Evolutionary conservation across 192 early-diverging fungal genomes (phyloP), one percentile per base, ranked within the genome.

Genomic region (Entomortierella beljakovae): DNA sequence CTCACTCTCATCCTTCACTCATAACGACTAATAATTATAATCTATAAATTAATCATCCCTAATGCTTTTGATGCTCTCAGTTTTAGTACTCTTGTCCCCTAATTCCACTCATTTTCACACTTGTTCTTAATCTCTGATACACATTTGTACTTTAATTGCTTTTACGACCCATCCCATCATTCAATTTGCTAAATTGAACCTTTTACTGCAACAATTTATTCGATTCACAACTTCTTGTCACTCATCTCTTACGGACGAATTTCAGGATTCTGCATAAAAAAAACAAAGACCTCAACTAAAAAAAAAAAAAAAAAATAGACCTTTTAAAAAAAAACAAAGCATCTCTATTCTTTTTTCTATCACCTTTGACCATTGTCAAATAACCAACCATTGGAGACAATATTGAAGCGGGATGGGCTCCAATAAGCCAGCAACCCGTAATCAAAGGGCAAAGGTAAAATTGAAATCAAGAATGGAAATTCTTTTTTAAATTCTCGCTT

Each of bases 381-480:
- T 8, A 7, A 50, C 49, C 23, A 7, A 22, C 51, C 6, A 53
- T 53, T 29, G 28, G 3, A 43, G 32, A 43, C 33, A 58, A n/a
- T n/a, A 57, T 52, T 59, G 42, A 26, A 58, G 28, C 35, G 49
- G 58, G 48, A 68, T 80, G 64, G 64, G 54, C 64, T 80, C 69
- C 64, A 71, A 64, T 52, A 57, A 65, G 57, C 70, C 69, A 68
- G 64, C 65, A 42, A 65, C 59, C 53, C 65, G 73, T 20, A 76
- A 76, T 49, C 73, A 76, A 33, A 43, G 73, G 56, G 73, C 73
- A 32, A 76, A 76, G 73, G 73, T 76, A 76, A 9, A 40, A 38
- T 38, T 38, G 6, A 38, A 38, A 38, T 38, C 37, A 8, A 38
- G 6, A 38, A 38, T 38, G 6, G 13, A 38, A 38, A 6, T 38